phyloP scores from a whole-genome alignment of 768 basidiomycete species.

The Tubosaeta brunneosetosa region DNA sequence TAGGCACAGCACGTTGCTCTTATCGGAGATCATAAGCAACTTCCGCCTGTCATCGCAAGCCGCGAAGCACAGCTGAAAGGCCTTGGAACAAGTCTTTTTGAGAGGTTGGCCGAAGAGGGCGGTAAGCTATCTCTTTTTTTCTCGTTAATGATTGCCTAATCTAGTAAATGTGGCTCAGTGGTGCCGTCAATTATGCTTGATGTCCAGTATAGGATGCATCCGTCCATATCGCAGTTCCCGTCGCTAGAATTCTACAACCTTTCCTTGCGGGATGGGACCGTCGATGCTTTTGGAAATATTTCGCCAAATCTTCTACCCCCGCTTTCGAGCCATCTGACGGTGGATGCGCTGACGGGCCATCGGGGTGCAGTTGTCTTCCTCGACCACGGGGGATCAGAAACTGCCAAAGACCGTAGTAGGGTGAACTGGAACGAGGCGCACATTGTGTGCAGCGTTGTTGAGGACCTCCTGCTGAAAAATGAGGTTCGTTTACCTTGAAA shows the following conservation, averaged over 20 bases:
- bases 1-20: constrained; percentile 80
- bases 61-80: constrained; percentile 69
- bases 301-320: constrained; percentile 57
- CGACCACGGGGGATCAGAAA: constrained; percentile 72
- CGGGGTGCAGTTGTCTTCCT: constrained; percentile 72
- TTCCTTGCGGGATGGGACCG: constrained; percentile 70
- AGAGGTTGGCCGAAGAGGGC: constrained; percentile 79
- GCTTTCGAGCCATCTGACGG: constrained; percentile 46
- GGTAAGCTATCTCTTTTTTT: constrained; percentile 43
- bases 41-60: constrained; percentile 84
- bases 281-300: constrained; percentile 45
- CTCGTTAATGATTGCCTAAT: constrained; percentile 1
- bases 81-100: constrained; percentile 79
- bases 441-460: constrained; percentile 74
- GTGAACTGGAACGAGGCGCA: constrained; percentile 75
- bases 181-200: constrained; percentile 92
- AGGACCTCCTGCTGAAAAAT: constrained; percentile 75
- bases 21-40: constrained; percentile 96
- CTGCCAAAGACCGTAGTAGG: constrained; percentile 61
- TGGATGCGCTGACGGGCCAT: constrained; percentile 34
- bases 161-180: constrained; percentile 36
- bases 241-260: constrained; percentile 76
- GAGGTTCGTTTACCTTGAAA: constrained; percentile 44
- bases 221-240: constrained; percentile 83
- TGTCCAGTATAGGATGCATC: constrained; percentile 96